Base-by-base conservation (phyloP, 345 rosid species). In the Sisymbrium irio region DNA sequence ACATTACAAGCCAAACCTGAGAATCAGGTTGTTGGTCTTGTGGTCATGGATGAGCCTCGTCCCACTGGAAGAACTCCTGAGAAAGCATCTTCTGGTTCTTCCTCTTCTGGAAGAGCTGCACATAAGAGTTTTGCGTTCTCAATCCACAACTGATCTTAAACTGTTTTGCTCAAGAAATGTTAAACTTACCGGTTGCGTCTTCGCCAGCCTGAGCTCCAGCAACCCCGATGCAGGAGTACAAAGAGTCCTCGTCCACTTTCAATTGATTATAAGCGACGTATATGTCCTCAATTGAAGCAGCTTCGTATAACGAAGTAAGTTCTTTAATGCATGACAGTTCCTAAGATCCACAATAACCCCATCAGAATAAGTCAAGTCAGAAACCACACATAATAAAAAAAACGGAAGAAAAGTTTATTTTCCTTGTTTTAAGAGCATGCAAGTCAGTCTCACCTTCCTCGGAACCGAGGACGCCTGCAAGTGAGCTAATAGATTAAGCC, bases 401-500 rank as follows among this genome's bases (percentile, higher is more conserved):
- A 35, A 7, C 8, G 6, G 35, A 5, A 45, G 42, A 40, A 9
- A 7, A 9, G n/a, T n/a, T 19, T 22, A 3, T 18, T 58, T 47
- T 35, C 32, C 18, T 42, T 35, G 15, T 46, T 7, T 12, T 13
- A 20, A 32, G 50, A 60, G 45, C 13, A 62, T 28, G 62, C 20
- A 18, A 73, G 53, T 44, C 5, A 22, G 20, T 36, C 60, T 77
- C 74, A 92, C 97, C 97, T 96, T 92, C 78, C 97, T 90, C 9
- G 93, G 88, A 78, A 96, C 96, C 50, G 96, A 89, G 54, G 96
- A 82, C 68, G 97, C 97, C 84, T 96, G 99, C 85, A 92, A 81
- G 81, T 96, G 99, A 74, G 98, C 94, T 71, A 96, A 80, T 74
- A 96, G 81, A 59, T 97, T 97, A 66, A 96, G 98, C 99, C 99